phyloP scores from a whole-genome alignment of 306 rosid genomes.

The Quercus rubra region DNA sequence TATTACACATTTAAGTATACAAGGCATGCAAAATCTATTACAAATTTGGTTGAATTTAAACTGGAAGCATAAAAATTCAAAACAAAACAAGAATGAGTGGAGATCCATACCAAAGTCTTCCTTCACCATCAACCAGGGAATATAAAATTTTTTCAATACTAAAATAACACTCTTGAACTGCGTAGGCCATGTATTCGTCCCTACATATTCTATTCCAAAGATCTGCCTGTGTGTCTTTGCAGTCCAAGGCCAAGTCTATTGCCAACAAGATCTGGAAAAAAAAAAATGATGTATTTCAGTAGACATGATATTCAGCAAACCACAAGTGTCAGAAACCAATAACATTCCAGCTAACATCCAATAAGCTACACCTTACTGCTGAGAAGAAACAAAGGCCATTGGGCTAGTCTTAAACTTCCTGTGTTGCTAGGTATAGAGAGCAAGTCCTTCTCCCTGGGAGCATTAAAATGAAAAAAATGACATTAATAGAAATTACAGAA shows the following conservation, averaged over 20 bases:
- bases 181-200: constrained; percentile 97
- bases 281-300: background rate
- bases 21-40: background rate
- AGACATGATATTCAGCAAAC: constrained; percentile 4
- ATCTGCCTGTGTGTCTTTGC: constrained; percentile 81
- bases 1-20: background rate
- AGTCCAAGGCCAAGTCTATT: constrained; percentile 87
- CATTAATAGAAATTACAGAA: constrained; percentile 8
- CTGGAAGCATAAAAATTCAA: background rate
- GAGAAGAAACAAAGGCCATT: constrained; percentile 98
- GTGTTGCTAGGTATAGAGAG: constrained; percentile 89
- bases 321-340: background rate
- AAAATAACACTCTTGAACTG: constrained; percentile 82
- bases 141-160: constrained; percentile 79
- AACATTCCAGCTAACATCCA: constrained; percentile 10
- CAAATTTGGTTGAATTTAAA: background rate
- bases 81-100: constrained; percentile 3
- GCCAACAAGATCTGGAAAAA: constrained; percentile 79
- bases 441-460: constrained; percentile 86
- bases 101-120: constrained; percentile 76
- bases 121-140: constrained; percentile 81
- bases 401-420: constrained; percentile 85
- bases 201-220: constrained; percentile 83
- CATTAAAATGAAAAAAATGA: constrained; percentile 17
- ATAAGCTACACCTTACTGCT: constrained; percentile 74